phyloP scores from a whole-genome alignment of 2,329 filamentous ascomycete genomes.

The Sporothrix schenckii region DNA sequence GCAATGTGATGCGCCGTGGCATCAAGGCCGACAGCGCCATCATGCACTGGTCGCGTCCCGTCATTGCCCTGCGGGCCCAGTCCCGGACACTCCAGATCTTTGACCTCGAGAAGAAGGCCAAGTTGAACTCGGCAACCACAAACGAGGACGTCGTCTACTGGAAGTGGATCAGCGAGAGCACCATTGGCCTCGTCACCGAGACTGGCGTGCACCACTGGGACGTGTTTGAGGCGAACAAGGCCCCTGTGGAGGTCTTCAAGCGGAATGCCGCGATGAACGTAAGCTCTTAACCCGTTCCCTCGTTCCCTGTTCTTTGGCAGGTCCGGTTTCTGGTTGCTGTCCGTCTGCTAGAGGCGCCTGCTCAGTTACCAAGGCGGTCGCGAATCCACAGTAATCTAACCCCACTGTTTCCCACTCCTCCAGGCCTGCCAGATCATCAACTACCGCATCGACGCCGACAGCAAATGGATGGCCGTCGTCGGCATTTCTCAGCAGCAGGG shows the following conservation, averaged over 20 bases:
- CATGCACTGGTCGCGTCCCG: slow-evolving; percentile 96
- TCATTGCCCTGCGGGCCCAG: slow-evolving; percentile 96
- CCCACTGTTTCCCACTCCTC: background rate
- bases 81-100: slow-evolving; percentile 96
- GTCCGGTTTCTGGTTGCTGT: background rate
- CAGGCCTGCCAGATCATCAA: slow-evolving; percentile 97
- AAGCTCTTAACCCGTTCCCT: slow-evolving; percentile 43
- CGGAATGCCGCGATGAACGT: slow-evolving; percentile 87
- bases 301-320: slow-evolving; percentile 29
- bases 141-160: slow-evolving; percentile 97
- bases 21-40: slow-evolving; percentile 99
- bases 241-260: slow-evolving; percentile 90
- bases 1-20: slow-evolving; percentile 89
- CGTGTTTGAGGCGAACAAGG: slow-evolving; percentile 81
- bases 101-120: slow-evolving; percentile 87
- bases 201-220: slow-evolving; percentile 96
- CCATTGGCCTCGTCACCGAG: slow-evolving; percentile 87
- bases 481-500: slow-evolving; percentile 93
- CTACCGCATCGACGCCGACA: slow-evolving; percentile 92
- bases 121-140: slow-evolving; percentile 96
- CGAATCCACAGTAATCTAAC: slow-evolving; percentile 4
- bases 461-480: slow-evolving; percentile 98
- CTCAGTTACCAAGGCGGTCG: too few relatives aligned
- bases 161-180: slow-evolving; percentile 96
- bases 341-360: background rate